A percentile compares a stretch with the other conserved stretches of the same genome.
These are phyloP conservation scores for Nakaseomyces bracarensis DNA, from an alignment of 1,139 yeast species.

Conservation along the genomic window DNA sequence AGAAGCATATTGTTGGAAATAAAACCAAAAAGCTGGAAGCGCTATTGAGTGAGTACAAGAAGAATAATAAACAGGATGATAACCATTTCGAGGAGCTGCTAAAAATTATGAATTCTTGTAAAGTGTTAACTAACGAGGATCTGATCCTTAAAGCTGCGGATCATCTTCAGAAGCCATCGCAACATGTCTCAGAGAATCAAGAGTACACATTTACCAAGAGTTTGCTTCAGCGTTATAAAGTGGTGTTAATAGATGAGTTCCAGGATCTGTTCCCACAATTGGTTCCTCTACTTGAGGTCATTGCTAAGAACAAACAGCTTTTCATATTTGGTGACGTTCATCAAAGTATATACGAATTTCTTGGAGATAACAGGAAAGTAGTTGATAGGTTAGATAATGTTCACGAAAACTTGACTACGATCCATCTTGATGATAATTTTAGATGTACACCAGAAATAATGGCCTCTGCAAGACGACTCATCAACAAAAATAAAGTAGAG, in stretches of 20 bases:
- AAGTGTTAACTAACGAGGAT: slow-evolving; percentile 39
- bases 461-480: slow-evolving; percentile 32
- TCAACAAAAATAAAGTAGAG: slow-evolving; percentile 6
- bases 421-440: slow-evolving; percentile 43
- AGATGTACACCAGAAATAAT: slow-evolving; percentile 53
- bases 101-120: slow-evolving; percentile 30
- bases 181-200: neutral
- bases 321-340: slow-evolving; percentile 67
- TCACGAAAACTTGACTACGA: slow-evolving; percentile 23
- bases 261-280: slow-evolving; percentile 61
- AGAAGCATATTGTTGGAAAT: slow-evolving; percentile 14
- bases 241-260: slow-evolving; percentile 62
- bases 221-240: slow-evolving; percentile 26
- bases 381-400: slow-evolving; percentile 28
- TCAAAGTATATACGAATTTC: slow-evolving; percentile 62
- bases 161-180: slow-evolving; percentile 15
- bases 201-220: slow-evolving; percentile 14
- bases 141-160: slow-evolving; percentile 32
- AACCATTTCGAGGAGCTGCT: slow-evolving; percentile 20
- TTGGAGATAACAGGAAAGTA: slow-evolving; percentile 41
- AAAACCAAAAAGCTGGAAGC: slow-evolving; percentile 33
- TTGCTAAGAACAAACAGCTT: slow-evolving; percentile 41
- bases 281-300: slow-evolving; percentile 37
- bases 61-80: slow-evolving; percentile 10
- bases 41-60: slow-evolving; percentile 33